Conservation (phyloP, 2,329 filamentous ascomycete species). For the Parafenestella ontariensis region DNA sequence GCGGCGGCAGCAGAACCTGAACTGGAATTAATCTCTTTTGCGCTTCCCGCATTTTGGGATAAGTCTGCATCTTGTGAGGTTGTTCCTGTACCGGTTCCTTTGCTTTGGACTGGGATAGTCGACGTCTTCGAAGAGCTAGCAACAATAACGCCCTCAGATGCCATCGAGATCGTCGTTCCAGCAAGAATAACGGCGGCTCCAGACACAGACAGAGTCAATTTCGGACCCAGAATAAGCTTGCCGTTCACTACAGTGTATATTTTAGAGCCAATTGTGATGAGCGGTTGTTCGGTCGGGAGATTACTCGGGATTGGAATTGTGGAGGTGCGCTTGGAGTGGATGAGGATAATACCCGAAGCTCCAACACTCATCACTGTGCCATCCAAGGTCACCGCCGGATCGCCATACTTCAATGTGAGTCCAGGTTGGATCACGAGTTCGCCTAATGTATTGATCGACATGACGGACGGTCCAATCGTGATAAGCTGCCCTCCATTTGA, state of each 20-base stretch:
- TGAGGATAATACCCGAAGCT: slow-evolving; percentile 8
- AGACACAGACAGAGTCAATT: slow-evolving; percentile 3
- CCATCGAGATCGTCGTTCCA: neutral
- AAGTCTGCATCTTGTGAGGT: neutral
- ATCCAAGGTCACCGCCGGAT: slow-evolving; percentile 12
- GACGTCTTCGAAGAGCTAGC: neutral
- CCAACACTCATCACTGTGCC: slow-evolving; percentile 16
- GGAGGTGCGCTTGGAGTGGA: slow-evolving; percentile 2
- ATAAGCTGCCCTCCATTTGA: neutral
- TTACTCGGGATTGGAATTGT: slow-evolving; percentile 4
- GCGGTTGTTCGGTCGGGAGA: neutral
- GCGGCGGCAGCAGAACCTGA: neutral
- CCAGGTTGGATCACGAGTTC: slow-evolving; percentile 13
- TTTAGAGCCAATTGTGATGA: slow-evolving; percentile 8
- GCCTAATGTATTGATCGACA: slow-evolving; percentile 4
- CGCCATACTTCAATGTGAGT: slow-evolving; percentile 13
- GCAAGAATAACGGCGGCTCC: neutral
- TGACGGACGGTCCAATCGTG: slow-evolving; percentile 1
- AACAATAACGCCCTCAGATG: neutral
- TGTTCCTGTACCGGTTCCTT: neutral
- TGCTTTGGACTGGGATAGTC: neutral
- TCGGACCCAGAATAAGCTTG: slow-evolving; percentile 2
- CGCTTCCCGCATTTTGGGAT: neutral
- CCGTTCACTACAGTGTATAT: slow-evolving; percentile 6
- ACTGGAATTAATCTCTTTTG: neutral